A percentile compares a stretch with the other conserved stretches of the same genome.
phyloP scores from a whole-genome alignment of 2,329 filamentous ascomycete genomes.

The Penicillium digitatum region DNA sequence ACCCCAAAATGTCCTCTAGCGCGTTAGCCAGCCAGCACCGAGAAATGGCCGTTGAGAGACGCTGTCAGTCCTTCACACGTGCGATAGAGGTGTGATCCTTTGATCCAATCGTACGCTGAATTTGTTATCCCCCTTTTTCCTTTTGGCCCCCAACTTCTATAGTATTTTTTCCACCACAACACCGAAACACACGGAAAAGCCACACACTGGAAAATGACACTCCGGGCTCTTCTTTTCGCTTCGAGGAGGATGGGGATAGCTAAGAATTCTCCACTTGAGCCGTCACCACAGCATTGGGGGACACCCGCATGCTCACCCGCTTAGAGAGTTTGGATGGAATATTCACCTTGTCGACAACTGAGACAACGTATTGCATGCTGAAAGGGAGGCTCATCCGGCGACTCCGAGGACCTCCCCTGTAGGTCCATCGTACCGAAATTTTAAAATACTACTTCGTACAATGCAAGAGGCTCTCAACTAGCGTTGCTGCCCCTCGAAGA shows the following conservation, averaged over 20 bases:
- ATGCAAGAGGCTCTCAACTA: not conserved
- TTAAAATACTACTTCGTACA: not conserved
- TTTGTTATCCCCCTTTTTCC: not conserved
- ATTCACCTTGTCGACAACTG: not conserved
- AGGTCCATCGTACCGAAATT: not conserved
- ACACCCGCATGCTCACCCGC: not conserved
- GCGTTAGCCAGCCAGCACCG: not conserved
- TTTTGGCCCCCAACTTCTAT: constrained; percentile 6
- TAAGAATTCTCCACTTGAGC: constrained; percentile 5
- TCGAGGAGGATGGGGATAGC: constrained; percentile 9
- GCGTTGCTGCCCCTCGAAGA: not conserved
- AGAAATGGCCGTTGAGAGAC: not conserved
- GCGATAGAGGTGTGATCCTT: not conserved
- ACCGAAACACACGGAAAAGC: not conserved
- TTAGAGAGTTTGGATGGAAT: not conserved
- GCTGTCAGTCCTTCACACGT: not conserved
- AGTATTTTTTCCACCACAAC: not conserved
- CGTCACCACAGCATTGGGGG: constrained; percentile 12
- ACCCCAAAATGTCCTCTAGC: not conserved
- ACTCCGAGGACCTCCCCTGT: constrained; percentile 10
- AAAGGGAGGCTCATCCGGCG: constrained; percentile 3
- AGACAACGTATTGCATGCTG: not conserved
- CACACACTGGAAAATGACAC: not conserved
- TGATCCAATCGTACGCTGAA: not conserved
- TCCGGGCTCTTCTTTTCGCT: not conserved